A percentile compares a stretch with the other conserved stretches of the same genome.
Conservation (phyloP, 2,329 filamentous ascomycete genomes). For the Neurospora crassa region DNA sequence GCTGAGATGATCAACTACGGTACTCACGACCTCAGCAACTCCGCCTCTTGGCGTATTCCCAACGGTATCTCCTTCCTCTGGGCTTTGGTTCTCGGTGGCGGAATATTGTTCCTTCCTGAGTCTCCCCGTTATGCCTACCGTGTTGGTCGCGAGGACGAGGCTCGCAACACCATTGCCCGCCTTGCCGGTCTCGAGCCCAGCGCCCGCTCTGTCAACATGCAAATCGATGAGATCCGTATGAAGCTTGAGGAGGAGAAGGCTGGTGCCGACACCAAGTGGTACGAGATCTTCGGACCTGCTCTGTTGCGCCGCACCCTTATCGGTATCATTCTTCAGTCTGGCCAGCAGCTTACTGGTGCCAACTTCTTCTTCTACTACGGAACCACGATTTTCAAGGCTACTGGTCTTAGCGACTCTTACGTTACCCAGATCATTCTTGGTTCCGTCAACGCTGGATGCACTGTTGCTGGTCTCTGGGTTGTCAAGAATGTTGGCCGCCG, state of each 20-base stretch:
- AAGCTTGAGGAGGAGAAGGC: slow-evolving; percentile 41
- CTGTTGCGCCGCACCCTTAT: slow-evolving; percentile 53
- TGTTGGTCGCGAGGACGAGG: slow-evolving; percentile 35
- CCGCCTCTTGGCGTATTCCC: slow-evolving; percentile 53
- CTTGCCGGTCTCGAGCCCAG: slow-evolving; percentile 36
- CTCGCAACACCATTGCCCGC: slow-evolving; percentile 35
- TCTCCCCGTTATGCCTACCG: slow-evolving; percentile 46
- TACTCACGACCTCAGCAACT: slow-evolving; percentile 42
- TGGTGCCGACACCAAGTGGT: slow-evolving; percentile 35
- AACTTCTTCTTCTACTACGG: slow-evolving; percentile 56
- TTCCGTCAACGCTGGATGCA: slow-evolving; percentile 59
- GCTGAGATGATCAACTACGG: slow-evolving; percentile 54
- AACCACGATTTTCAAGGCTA: slow-evolving; percentile 56
- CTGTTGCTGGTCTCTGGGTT: slow-evolving; percentile 57
- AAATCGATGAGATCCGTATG: slow-evolving; percentile 43
- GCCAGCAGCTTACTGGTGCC: slow-evolving; percentile 50
- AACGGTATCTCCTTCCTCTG: slow-evolving; percentile 47
- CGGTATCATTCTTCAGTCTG: slow-evolving; percentile 53
- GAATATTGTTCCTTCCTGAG: slow-evolving; percentile 46
- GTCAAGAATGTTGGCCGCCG: slow-evolving; percentile 62
- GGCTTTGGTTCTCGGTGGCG: slow-evolving; percentile 44
- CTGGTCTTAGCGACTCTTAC: slow-evolving; percentile 57
- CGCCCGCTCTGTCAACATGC: slow-evolving; percentile 35
- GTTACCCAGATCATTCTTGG: slow-evolving; percentile 59
- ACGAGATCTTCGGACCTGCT: slow-evolving; percentile 52